Base-by-base conservation (phyloP, 2,329 filamentous ascomycete species). In the Cladosporium austrohemisphaericum region DNA sequence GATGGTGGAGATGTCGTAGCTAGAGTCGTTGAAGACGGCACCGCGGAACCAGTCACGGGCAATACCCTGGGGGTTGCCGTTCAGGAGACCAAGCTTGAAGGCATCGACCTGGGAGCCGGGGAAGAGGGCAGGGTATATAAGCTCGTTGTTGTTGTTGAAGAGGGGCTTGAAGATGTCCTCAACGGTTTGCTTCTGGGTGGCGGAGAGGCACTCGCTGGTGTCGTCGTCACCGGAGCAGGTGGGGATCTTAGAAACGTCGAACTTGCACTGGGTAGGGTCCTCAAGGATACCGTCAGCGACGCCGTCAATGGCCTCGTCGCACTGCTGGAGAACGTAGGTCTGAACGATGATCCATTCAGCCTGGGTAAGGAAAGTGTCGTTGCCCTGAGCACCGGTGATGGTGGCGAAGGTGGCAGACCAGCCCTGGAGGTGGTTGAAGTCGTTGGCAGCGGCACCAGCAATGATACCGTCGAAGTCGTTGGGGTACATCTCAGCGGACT, bases 51-150 rank as follows among this genome's bases (percentile, higher is more conserved):
- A 79, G 57, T 76, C 72, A 7, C 59, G 58, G 3, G 70, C 70
- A 53, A 73, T 75, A 2, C 58, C 54, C 55, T 74, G 76, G 1
- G 71, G 64, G 3, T 36, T 45, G 51, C 73, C 73, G 32, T 60
- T 65, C 44, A 74, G 70, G 9, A 73, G 55, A 7, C 63, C 57
- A 57, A 71, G 53, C 0, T 54, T 52, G 16, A 68, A 65, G 4
- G 70, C 69, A 6, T 64, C 54, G 6, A 70, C 54, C 55, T 76
- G 72, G 11, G 68, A 67, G 13, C 76, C 76, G 5, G 73, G 75
- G 41, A 76, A 70, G 59, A 78, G 70, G n/a, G 71, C 66, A 2
- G 76, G 76, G 57, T 73, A 79, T 13, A 77, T 66, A 1, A 78
- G 60, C 4, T 66, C 63, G 36, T 75, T 75, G 29, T 71, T 60